A percentile compares a stretch with the other conserved stretches of the same genome.
Conservation (phyloP, 495 filamentous ascomycete species). For the Neurospora sp. region DNA sequence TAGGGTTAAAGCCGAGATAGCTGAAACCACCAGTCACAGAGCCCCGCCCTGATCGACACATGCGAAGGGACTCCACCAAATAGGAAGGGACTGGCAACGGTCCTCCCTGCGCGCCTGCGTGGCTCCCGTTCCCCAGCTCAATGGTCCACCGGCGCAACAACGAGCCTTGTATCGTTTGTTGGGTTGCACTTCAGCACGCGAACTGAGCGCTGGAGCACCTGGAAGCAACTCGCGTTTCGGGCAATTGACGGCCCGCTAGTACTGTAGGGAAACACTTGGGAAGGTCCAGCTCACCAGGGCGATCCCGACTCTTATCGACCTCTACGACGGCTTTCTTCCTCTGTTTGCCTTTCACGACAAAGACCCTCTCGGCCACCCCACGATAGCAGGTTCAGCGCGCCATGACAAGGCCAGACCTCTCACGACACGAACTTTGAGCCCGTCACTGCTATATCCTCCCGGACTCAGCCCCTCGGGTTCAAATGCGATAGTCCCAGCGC, state of each 20-base stretch:
- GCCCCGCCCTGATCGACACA: neutral
- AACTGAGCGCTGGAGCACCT: neutral
- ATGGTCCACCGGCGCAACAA: neutral
- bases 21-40: neutral
- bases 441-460: neutral
- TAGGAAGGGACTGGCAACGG: neutral
- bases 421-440: neutral
- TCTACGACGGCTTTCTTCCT: neutral
- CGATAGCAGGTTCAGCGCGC: neutral
- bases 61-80: neutral
- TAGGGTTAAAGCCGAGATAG: neutral
- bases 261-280: neutral
- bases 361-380: neutral
- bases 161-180: neutral
- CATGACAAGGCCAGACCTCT: neutral
- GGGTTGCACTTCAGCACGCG: neutral
- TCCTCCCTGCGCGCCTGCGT: neutral
- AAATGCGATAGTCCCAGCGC: slow-evolving; percentile 8
- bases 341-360: neutral
- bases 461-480: neutral
- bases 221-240: slow-evolving; percentile 1
- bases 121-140: neutral
- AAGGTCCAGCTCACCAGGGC: neutral
- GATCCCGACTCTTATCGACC: neutral
- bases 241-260: slow-evolving; percentile 8